Percentiles rank a stretch among this genome's conserved stretches.
Evolutionary conservation across 441 rosid genomes (phyloP).

Genomic region (Kokia cookei): DNA sequence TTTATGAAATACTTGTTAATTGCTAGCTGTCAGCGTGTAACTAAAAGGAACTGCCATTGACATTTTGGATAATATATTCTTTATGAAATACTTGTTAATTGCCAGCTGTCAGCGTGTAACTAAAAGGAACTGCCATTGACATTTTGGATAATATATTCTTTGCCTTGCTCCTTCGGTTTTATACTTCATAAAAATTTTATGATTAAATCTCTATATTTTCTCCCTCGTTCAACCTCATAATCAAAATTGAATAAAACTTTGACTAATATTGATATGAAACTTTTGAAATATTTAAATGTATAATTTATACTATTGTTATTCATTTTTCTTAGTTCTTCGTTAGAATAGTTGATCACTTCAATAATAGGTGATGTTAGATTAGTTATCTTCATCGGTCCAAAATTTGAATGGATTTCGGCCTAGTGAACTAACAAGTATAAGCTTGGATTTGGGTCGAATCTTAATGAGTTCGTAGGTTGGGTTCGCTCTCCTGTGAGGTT

Average conservation of each 20-base stretch:
- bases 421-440: no score
- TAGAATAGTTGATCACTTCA: no score
- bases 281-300: background rate
- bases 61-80: background rate
- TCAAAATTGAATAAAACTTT: background rate
- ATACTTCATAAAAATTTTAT: background rate
- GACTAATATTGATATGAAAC: background rate
- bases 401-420: no score
- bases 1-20: background rate
- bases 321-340: no score
- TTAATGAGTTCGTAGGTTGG: no score
- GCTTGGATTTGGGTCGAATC: no score
- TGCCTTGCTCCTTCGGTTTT: no score
- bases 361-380: no score
- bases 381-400: no score
- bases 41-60: background rate
- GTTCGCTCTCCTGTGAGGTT: no score
- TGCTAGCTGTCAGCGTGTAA: background rate
- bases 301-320: no score
- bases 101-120: background rate
- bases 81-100: background rate
- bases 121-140: background rate
- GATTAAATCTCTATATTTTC: background rate
- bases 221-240: background rate
- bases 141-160: background rate